phyloP scores from a whole-genome alignment of 1,139 yeast species.

The Debaryomyces fabryi region DNA sequence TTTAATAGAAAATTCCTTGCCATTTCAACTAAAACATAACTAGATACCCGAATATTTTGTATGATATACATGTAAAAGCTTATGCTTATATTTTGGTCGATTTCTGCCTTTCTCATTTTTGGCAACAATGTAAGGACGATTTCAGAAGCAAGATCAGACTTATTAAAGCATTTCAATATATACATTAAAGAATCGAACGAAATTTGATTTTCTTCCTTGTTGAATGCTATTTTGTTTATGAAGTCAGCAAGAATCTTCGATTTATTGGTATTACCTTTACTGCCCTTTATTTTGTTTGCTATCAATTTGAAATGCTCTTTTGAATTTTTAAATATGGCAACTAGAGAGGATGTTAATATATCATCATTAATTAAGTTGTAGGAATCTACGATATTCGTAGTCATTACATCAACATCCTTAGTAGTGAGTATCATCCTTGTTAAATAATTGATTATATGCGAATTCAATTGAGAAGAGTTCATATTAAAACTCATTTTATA shows the following conservation, averaged over 20 bases:
- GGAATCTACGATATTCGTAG: neutral
- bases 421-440: neutral
- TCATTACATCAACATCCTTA: neutral
- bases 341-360: neutral
- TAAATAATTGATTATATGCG: conserved; percentile 9
- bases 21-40: conserved; percentile 25
- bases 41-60: conserved; percentile 14
- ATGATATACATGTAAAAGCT: conserved; percentile 3
- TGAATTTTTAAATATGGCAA: conserved; percentile 1
- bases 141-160: conserved; percentile 6
- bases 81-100: neutral
- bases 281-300: conserved; percentile 8
- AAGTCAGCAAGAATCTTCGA: conserved; percentile 3
- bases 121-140: neutral
- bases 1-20: conserved; percentile 23
- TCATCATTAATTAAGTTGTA: neutral
- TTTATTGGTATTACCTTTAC: conserved; percentile 4
- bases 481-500: conserved; percentile 4
- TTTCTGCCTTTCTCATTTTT: neutral
- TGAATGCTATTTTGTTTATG: neutral
- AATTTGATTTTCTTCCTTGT: neutral
- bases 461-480: neutral
- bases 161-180: conserved; percentile 3
- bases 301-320: conserved; percentile 2
- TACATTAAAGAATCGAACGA: neutral